Percentiles rank a stretch among this genome's conserved stretches.
Evolutionary conservation across 2,329 filamentous ascomycete genomes (phyloP).

Genomic region (Phoma sp.): DNA sequence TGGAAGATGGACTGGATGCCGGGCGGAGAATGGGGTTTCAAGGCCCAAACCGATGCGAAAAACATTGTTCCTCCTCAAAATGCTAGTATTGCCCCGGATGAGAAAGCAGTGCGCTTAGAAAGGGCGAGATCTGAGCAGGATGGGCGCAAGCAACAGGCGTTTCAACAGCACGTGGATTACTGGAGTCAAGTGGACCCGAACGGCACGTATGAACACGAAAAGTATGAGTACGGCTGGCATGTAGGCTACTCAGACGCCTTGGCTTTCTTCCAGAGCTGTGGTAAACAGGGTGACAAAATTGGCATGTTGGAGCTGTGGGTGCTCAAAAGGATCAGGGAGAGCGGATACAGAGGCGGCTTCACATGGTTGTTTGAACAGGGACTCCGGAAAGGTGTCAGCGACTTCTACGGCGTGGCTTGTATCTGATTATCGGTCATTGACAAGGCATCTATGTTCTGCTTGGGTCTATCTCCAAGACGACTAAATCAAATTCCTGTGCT

Average conservation of each 20-base stretch:
- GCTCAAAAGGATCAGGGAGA: conserved; percentile 62
- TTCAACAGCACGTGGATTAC: conserved; percentile 57
- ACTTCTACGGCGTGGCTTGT: conserved; percentile 44
- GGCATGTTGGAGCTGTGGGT: conserved; percentile 66
- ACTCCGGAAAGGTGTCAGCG: conserved; percentile 54
- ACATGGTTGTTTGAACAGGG: conserved; percentile 63
- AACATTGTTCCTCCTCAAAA: conserved; percentile 51
- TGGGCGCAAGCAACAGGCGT: conserved; percentile 44
- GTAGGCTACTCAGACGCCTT: conserved; percentile 63
- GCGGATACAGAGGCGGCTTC: conserved; percentile 55
- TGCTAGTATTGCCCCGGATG: conserved; percentile 19
- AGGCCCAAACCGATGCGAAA: conserved; percentile 57
- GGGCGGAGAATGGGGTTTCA: conserved; percentile 69
- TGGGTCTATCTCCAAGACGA: conserved; percentile 7
- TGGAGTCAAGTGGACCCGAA: conserved; percentile 58
- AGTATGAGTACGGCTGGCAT: conserved; percentile 64
- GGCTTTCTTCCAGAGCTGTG: conserved; percentile 57
- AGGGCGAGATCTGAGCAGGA: conserved; percentile 52
- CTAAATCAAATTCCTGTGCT: conserved; percentile 8
- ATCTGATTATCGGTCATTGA: conserved; percentile 18
- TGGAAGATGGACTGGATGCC: conserved; percentile 69
- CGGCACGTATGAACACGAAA: conserved; percentile 60
- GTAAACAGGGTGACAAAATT: conserved; percentile 57
- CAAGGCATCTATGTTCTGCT: neutral
- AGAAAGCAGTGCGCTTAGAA: conserved; percentile 39